Conservation (phyloP, 208 protist species). For the Acanthamoeba triangularis region DNA sequence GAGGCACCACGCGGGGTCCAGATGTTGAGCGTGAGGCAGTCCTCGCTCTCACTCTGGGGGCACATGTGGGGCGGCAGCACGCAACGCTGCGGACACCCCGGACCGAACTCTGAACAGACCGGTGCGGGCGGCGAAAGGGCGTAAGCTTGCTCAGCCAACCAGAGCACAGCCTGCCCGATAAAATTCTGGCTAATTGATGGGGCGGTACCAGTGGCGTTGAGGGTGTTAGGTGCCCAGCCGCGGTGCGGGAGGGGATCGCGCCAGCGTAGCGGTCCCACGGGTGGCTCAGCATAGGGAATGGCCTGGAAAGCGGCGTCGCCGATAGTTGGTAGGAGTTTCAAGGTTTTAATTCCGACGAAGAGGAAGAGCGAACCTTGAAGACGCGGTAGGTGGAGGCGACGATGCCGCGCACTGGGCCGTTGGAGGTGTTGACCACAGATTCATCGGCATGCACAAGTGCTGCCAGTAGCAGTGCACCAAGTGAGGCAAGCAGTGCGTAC, state of each 20-base stretch:
- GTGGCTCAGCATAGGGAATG: conserved; percentile 17
- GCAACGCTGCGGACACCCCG: conserved; percentile 9
- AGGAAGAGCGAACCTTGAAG: background rate
- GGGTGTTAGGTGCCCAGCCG: background rate
- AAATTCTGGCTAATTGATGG: background rate
- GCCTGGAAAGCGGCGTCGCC: background rate
- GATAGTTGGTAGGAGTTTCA: background rate
- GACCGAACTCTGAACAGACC: background rate
- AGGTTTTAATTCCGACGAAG: background rate
- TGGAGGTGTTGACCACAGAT: background rate
- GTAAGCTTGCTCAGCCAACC: background rate
- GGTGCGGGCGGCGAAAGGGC: no score
- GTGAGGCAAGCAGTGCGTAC: background rate
- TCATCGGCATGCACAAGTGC: background rate
- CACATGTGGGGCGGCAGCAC: conserved; percentile 24
- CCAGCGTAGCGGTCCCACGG: conserved; percentile 26
- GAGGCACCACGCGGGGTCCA: background rate
- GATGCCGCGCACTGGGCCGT: conserved; percentile 14
- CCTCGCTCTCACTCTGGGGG: conserved; percentile 17
- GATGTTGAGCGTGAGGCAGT: conserved; percentile 55
- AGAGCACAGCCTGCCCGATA: background rate
- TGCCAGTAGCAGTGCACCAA: background rate
- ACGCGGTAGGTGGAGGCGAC: conserved; percentile 7
- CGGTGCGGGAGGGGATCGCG: background rate
- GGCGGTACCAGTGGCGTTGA: background rate